Base-by-base conservation (phyloP, 148 eudicot species). In the Vaccinium corymbosum region DNA sequence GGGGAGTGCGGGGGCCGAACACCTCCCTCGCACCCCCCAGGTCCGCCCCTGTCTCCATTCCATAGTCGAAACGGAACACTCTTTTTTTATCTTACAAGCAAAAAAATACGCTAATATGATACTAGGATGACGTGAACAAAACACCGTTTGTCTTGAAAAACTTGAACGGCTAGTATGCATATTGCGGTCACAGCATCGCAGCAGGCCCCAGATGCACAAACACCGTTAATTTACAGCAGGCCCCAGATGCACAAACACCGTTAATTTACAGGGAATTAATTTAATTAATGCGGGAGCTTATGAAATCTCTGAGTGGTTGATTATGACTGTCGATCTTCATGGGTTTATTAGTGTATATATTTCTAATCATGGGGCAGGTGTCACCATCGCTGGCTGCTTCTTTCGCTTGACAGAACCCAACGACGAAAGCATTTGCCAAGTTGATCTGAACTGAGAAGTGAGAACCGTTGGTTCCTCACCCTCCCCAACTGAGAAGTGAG, bases 381-480 rank as follows among this genome's bases (percentile, higher is more conserved):
- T 76, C 79, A 3, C 15, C 32, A 12, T 76, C 57, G 5, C 17
- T 49, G 17, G 57, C 35, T 4, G 57, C 6, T 1, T 7, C 49
- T 49, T 76, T 19, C 25, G 38, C 52, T 35, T 20, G n/a, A 49
- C 6, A 35, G 79, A 50, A 49, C 11, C 46, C 16, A 16, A 7
- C 25, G 1, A 19, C 13, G 22, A 2, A 19, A 19, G 55, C 35
- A 49, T 1, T 50, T 48, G 9, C 8, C 79, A 76, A 76, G 79
- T 76, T 76, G 50, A 4, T 27, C 73, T 27, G 7, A 3, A 25
- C 22, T 49, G 20, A 19, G 6, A 10, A 74, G 6, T 49, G 14
- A 10, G 79, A 22, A 76, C 79, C 79, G 79, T 76, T 4, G 17
- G 57, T 49, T 76, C 56, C 79, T 49, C 20, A 49, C 56, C 77